Evolutionary conservation across 2,329 filamentous ascomycete species (phyloP).

Genomic region (Stylonectria norvegica): DNA sequence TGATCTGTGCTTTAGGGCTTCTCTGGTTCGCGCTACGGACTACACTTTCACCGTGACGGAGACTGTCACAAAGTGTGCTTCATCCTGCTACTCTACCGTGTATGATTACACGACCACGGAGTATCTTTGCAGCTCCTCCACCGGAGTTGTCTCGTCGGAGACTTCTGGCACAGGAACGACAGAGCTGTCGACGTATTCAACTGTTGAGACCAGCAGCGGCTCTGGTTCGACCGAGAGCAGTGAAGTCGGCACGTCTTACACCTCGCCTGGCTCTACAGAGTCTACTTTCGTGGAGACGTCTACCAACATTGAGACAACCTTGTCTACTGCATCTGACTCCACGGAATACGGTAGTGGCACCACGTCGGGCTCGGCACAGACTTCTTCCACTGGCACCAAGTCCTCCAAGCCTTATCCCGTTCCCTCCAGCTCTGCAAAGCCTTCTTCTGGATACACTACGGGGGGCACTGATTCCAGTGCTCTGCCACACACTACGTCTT

Average conservation of each 20-base stretch:
- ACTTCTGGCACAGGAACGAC: conserved; percentile 1
- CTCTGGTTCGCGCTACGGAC: conserved; percentile 21
- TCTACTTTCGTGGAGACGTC: neutral
- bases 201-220: neutral
- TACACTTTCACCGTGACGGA: conserved; percentile 32
- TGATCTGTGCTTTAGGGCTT: conserved; percentile 20
- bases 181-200: neutral
- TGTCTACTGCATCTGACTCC: neutral
- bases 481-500: conserved; percentile 4
- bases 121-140: conserved; percentile 2
- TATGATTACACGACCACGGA: conserved; percentile 21
- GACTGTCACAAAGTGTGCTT: conserved; percentile 30
- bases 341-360: neutral
- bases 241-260: neutral
- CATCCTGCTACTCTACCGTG: conserved; percentile 22
- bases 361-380: neutral
- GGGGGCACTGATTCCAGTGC: neutral
- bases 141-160: neutral
- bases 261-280: neutral
- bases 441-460: neutral
- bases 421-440: neutral
- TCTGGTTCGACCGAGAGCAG: neutral
- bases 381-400: neutral
- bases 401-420: neutral
- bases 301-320: neutral